Evolutionary conservation across 2,329 filamentous ascomycete genomes (phyloP), one percentile per base, ranked within the genome.

Genomic region (Botrytis paeoniae): DNA sequence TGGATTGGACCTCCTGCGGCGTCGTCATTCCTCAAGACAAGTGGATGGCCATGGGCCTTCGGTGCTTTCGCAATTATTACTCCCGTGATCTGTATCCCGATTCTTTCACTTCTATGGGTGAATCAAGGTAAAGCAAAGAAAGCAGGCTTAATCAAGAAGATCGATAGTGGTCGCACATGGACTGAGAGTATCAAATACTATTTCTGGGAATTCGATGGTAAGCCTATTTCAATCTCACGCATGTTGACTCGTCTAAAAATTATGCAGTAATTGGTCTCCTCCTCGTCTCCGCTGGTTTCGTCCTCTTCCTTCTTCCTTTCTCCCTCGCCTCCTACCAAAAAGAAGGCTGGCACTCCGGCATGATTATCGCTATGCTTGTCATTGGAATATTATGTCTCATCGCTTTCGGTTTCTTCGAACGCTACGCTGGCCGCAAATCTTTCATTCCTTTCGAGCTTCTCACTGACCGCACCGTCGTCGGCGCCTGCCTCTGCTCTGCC

Each of bases 301-400:
- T 87, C 0, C 81, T 93, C 18, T 89, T 94, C 78, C 83, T 94
- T n/a, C 85, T 94, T 12, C 90, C 92, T 0, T 89, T 94, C 80
- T 89, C 85, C 25, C 84, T 94, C 32, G 83, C 83, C 70, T 81
- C 81, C 3, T 79, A 76, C 70, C 76, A 78, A 68, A 43, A 63
- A 4, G 74, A 79, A 35, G 76, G 76, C 3, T 80, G 77, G 74
- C 35, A 64, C 20, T 64, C 78, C 2, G 69, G 70, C 1, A 76
- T 77, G 70, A 66, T 83, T 82, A 16, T 88, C 85, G 89, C 82
- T 43, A 87, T 91, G 83, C 82, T 86, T 35, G 84, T 89, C 3
- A 78, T 92, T 37, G 91, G 92, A 0, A 81, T 86, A 18, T 75
- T 89, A 0, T 85, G 88, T 37, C 81, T 93, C 1, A 78, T 88